These are phyloP conservation scores for Vinca major DNA, from an alignment of 305 asterid genomes.

Conservation along the genomic window DNA sequence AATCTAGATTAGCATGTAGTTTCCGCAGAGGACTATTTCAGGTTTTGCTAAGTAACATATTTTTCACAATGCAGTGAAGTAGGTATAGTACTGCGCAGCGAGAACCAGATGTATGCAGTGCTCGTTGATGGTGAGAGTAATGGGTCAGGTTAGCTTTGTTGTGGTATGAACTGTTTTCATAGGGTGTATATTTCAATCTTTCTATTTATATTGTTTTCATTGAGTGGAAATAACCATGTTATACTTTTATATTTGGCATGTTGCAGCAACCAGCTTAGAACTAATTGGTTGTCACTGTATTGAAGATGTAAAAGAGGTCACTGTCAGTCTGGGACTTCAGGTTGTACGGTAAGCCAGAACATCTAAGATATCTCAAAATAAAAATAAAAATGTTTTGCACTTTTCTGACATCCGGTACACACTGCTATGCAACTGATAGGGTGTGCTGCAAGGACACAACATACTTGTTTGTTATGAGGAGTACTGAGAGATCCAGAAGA, in stretches of 20 bases:
- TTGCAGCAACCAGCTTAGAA: constrained; percentile 33
- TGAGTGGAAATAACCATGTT: constrained; percentile 5
- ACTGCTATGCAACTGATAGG: constrained; percentile 20
- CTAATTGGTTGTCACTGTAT: constrained; percentile 31
- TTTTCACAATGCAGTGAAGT: constrained; percentile 29
- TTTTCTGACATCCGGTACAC: constrained; percentile 18
- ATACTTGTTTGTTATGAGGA: constrained; percentile 38
- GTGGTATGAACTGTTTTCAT: constrained; percentile 46
- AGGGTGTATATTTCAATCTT: constrained; percentile 21
- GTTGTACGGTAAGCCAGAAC: constrained; percentile 32
- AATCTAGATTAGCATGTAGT: not conserved
- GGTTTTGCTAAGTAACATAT: constrained; percentile 2
- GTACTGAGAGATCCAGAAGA: constrained; percentile 28
- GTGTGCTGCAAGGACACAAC: constrained; percentile 28
- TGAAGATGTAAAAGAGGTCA: constrained; percentile 29
- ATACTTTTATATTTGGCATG: constrained; percentile 16
- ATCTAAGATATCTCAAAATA: constrained; percentile 8
- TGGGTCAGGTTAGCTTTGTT: constrained; percentile 66
- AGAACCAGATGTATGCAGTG: constrained; percentile 31
- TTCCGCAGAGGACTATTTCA: constrained; percentile 2
- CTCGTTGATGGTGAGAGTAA: constrained; percentile 28
- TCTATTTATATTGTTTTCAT: constrained; percentile 10
- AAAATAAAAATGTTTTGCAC: constrained; percentile 2
- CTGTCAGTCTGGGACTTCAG: constrained; percentile 45
- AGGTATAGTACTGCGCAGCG: constrained; percentile 30